Evolutionary conservation across 2,329 filamentous ascomycete genomes (phyloP).

Genomic region (Seiridium unicorne): DNA sequence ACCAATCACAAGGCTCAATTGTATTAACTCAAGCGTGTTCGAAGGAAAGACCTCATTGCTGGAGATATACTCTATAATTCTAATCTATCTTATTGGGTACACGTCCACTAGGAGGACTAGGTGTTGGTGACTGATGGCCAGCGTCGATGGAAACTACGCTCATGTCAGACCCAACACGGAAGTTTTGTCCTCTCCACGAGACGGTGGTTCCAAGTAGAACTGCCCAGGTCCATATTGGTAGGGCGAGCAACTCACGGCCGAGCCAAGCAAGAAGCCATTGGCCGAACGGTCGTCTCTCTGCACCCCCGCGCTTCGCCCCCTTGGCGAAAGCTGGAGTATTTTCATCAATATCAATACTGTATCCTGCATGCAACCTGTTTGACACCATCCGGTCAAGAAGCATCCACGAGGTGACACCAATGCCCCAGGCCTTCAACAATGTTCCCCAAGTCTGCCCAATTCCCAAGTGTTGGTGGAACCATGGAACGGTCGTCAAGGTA

Average conservation of each 20-base stretch:
- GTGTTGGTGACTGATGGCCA: background rate
- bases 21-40: too few relatives aligned
- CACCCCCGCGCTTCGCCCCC: conserved; percentile 36
- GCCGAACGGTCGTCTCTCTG: conserved; percentile 54
- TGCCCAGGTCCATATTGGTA: conserved; percentile 89
- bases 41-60: background rate
- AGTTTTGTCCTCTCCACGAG: conserved; percentile 80
- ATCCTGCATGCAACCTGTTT: conserved; percentile 69
- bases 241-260: conserved; percentile 75
- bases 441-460: conserved; percentile 66
- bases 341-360: conserved; percentile 67
- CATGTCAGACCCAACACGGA: conserved; percentile 82
- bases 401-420: conserved; percentile 70
- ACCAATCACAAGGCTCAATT: too few relatives aligned
- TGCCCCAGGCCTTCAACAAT: conserved; percentile 64
- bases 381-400: conserved; percentile 72
- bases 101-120: background rate
- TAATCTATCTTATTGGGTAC: conserved; percentile 7
- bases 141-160: conserved; percentile 57
- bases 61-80: background rate
- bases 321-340: conserved; percentile 74
- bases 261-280: conserved; percentile 84
- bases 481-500: conserved; percentile 71
- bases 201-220: conserved; percentile 87
- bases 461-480: conserved; percentile 50